phyloP scores from a whole-genome alignment of 176 grass and related monocot genomes.

The Dactylis glomerata region DNA sequence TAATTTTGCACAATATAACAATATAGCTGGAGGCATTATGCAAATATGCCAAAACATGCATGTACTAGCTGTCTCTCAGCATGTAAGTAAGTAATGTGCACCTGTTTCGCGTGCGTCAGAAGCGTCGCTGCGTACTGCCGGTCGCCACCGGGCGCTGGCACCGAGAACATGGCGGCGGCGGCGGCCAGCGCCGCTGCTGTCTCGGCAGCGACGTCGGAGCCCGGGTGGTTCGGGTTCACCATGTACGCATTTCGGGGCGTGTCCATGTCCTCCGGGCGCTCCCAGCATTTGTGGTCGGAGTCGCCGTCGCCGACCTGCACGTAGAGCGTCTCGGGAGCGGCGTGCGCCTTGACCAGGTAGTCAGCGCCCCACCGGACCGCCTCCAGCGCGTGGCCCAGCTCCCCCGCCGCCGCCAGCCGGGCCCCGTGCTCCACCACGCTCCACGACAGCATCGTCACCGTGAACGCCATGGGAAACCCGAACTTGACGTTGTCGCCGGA shows the following conservation, averaged over 20 bases:
- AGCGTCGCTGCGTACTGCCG: constrained; percentile 23
- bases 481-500: constrained; percentile 82
- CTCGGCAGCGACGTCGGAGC: constrained; percentile 77
- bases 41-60: neutral
- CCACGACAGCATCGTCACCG: constrained; percentile 58
- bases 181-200: constrained; percentile 64
- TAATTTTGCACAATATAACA: neutral
- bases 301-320: constrained; percentile 78
- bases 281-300: constrained; percentile 82
- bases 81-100: neutral
- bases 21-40: neutral
- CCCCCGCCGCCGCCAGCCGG: constrained; percentile 27
- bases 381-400: constrained; percentile 45
- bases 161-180: constrained; percentile 42
- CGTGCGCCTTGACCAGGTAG: constrained; percentile 65
- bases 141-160: neutral
- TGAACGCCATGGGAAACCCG: constrained; percentile 68
- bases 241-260: constrained; percentile 43
- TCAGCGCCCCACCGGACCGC: constrained; percentile 78
- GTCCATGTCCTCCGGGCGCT: constrained; percentile 91
- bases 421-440: constrained; percentile 32
- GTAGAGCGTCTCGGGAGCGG: constrained; percentile 39
- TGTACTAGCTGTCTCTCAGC: neutral
- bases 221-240: constrained; percentile 35
- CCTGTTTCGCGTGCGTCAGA: constrained; percentile 62